phyloP scores from a whole-genome alignment of 192 early-diverging fungal species.

The Paraglomus occultum region DNA sequence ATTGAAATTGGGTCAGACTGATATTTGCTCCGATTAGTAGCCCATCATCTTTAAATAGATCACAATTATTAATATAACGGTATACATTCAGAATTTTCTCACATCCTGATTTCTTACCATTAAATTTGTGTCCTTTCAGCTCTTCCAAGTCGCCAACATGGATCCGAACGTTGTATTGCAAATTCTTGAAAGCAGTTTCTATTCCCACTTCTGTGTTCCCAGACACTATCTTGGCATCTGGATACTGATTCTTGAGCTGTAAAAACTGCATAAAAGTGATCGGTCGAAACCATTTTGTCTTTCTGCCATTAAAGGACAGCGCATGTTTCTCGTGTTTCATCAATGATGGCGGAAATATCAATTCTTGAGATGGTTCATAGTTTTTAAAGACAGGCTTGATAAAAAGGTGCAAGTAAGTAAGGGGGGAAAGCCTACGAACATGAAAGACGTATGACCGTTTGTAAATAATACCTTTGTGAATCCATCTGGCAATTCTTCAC shows the following conservation, averaged over 20 bases:
- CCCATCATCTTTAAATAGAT: constrained; percentile 29
- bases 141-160: constrained; percentile 69
- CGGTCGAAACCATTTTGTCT: constrained; percentile 61
- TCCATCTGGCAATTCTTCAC: constrained; percentile 25
- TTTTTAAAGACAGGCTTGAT: constrained; percentile 46
- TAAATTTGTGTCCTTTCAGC: constrained; percentile 51
- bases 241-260: constrained; percentile 50
- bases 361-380: constrained; percentile 62
- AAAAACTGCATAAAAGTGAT: constrained; percentile 53
- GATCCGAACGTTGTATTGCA: constrained; percentile 61
- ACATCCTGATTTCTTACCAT: constrained; percentile 8
- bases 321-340: constrained; percentile 51
- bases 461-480: neutral
- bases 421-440: constrained; percentile 37
- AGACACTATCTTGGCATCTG: constrained; percentile 71
- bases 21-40: constrained; percentile 67
- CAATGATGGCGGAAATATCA: constrained; percentile 67
- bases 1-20: constrained; percentile 61
- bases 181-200: constrained; percentile 73
- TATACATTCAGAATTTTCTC: neutral
- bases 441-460: constrained; percentile 18
- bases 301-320: constrained; percentile 51
- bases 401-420: constrained; percentile 6
- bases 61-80: neutral
- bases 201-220: constrained; percentile 86